These are phyloP conservation scores for Moniliophthora roreri DNA, from an alignment of 1,284 basidiomycete species.

Conservation along the genomic window DNA sequence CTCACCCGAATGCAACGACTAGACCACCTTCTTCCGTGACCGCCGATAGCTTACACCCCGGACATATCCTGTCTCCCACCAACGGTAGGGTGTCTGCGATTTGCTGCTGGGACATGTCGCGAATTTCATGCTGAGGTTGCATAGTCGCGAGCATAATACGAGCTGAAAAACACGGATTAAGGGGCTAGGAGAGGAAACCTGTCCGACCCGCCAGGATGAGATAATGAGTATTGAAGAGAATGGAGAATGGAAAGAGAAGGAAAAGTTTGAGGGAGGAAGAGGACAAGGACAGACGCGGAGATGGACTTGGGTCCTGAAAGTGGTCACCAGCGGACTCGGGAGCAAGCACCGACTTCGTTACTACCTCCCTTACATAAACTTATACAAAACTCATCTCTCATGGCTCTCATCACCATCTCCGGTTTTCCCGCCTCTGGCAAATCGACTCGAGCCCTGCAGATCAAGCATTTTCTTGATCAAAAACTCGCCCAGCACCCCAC, in stretches of 20 bases:
- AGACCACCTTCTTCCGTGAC: constrained; percentile 84
- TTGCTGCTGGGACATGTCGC: constrained; percentile 20
- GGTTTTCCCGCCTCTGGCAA: constrained; percentile 92
- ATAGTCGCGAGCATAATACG: constrained; percentile 30
- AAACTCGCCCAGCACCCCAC: constrained; percentile 45
- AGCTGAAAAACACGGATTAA: constrained; percentile 16
- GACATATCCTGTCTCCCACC: constrained; percentile 71
- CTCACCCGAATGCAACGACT: constrained; percentile 88
- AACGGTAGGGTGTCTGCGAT: constrained; percentile 9
- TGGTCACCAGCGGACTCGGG: background rate
- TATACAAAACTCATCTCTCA: no score
- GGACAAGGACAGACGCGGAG: background rate
- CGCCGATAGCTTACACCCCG: constrained; percentile 82
- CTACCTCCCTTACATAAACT: no score
- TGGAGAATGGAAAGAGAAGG: background rate
- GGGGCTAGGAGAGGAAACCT: constrained; percentile 13
- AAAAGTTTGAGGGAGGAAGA: background rate
- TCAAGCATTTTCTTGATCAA: constrained; percentile 60
- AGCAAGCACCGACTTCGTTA: background rate
- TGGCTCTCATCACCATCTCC: constrained; percentile 94
- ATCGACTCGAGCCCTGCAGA: constrained; percentile 67
- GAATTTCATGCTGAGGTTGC: constrained; percentile 24
- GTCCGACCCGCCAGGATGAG: constrained; percentile 4
- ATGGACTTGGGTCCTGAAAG: background rate
- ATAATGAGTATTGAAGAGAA: background rate